Percentiles rank a stretch among this genome's conserved stretches.
phyloP scores from a whole-genome alignment of 2,329 filamentous ascomycete genomes.

The Chaetothyriales sp. region DNA sequence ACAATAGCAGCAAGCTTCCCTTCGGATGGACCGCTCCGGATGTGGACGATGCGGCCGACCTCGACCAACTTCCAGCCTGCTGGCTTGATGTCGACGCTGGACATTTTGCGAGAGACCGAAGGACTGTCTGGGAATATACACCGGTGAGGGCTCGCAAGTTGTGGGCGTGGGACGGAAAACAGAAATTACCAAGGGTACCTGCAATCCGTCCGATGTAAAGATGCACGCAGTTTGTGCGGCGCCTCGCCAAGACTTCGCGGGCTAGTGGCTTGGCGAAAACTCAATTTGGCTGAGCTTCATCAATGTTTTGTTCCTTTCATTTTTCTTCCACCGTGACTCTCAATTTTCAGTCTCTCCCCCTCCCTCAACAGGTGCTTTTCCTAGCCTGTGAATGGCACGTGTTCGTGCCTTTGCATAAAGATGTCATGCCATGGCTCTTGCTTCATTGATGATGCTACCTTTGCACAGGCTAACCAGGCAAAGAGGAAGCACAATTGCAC shows the following conservation, averaged over 20 bases:
- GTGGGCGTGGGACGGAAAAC: conserved; percentile 6
- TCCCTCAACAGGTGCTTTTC: no score
- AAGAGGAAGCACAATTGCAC: background rate
- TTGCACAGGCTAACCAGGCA: background rate
- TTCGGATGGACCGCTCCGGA: conserved; percentile 65
- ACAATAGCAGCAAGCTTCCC: conserved; percentile 88
- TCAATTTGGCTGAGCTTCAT: background rate
- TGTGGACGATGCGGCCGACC: conserved; percentile 91
- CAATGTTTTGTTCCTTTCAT: background rate
- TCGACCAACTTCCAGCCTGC: conserved; percentile 91
- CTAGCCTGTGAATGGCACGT: background rate
- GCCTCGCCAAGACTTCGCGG: background rate
- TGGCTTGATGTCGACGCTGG: conserved; percentile 66
- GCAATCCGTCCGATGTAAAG: background rate
- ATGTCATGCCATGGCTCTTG: background rate
- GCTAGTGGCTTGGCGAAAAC: background rate
- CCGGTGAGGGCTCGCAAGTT: background rate
- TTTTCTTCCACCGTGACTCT: no score
- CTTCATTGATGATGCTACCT: background rate
- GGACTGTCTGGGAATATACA: conserved; percentile 6
- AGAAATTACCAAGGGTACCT: conserved; percentile 4
- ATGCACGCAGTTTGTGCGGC: background rate
- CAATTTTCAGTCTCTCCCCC: no score
- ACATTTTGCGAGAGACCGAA: conserved; percentile 36
- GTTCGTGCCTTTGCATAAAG: background rate